Evolutionary conservation across 768 basidiomycete genomes (phyloP).

Genomic region (Tulasnella sp.): DNA sequence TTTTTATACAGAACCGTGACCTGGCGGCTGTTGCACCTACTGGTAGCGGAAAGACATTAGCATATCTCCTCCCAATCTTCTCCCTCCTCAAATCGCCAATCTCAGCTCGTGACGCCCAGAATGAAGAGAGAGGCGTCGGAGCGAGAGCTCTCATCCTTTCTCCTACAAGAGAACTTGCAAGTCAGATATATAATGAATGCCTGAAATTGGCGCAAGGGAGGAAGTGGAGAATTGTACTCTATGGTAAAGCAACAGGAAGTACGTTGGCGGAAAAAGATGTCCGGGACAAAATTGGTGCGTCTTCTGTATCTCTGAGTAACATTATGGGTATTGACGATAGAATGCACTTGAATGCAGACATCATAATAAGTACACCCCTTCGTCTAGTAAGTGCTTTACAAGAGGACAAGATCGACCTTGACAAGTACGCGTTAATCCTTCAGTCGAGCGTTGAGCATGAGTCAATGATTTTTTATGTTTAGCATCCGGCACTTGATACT

Average conservation of each 20-base stretch:
- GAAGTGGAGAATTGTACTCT: conserved; percentile 70
- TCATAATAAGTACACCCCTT: conserved; percentile 86
- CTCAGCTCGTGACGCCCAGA: conserved; percentile 30
- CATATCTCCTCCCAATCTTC: conserved; percentile 79
- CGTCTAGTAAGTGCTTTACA: conserved; percentile 73
- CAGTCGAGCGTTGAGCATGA: conserved; percentile 14
- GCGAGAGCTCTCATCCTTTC: conserved; percentile 71
- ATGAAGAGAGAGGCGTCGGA: conserved; percentile 36
- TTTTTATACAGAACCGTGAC: conserved; percentile 49
- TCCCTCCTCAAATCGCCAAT: conserved; percentile 43
- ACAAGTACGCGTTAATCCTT: conserved; percentile 43
- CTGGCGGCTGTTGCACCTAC: conserved; percentile 92
- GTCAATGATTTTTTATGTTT: not conserved
- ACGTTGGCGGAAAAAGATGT: conserved; percentile 61
- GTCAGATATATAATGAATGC: conserved; percentile 89
- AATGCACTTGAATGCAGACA: too few relatives aligned
- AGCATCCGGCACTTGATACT: conserved; percentile 79
- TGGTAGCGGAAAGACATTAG: conserved; percentile 91
- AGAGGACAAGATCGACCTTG: conserved; percentile 47
- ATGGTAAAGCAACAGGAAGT: conserved; percentile 81
- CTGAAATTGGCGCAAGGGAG: conserved; percentile 65
- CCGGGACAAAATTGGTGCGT: conserved; percentile 63
- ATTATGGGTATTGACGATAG: conserved; percentile 15
- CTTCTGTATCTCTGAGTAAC: not conserved
- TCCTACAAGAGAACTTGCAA: conserved; percentile 90